Conservation (phyloP, 148 eudicot genomes). For the Fagopyrum esculentum region DNA sequence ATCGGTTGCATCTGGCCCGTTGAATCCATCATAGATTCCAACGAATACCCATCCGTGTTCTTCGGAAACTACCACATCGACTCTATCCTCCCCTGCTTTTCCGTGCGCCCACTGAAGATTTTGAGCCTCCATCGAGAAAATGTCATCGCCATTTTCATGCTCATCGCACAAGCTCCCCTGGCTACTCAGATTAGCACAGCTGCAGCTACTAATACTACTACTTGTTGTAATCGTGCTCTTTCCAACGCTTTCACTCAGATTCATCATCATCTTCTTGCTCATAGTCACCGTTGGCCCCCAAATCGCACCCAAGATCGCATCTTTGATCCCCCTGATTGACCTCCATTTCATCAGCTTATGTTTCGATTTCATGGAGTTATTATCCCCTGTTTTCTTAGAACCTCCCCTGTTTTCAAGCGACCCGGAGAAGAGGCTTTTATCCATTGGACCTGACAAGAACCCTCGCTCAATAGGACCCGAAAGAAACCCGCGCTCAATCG, state of each 20-base stretch:
- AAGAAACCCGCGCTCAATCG: conserved; percentile 45
- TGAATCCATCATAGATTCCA: conserved; percentile 72
- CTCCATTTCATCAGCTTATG: conserved; percentile 40
- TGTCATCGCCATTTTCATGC: background rate
- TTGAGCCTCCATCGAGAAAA: conserved; percentile 9
- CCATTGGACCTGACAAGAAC: conserved; percentile 51
- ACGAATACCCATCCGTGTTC: conserved; percentile 68
- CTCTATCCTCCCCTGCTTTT: conserved; percentile 69
- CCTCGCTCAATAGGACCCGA: conserved; percentile 65
- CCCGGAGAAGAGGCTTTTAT: conserved; percentile 21
- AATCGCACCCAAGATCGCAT: conserved; percentile 32
- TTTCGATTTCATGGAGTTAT: conserved; percentile 13
- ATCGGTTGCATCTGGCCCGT: conserved; percentile 74
- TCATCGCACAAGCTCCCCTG: conserved; percentile 24
- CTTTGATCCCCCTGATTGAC: conserved; percentile 37
- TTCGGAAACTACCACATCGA: conserved; percentile 54
- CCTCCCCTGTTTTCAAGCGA: conserved; percentile 5
- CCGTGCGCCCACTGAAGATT: conserved; percentile 78
- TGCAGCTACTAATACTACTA: background rate
- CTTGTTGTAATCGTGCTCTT: conserved; percentile 7
- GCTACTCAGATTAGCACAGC: conserved; percentile 27
- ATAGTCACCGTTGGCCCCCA: background rate
- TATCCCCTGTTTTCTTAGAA: background rate
- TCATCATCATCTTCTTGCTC: background rate
- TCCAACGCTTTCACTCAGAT: conserved; percentile 14